Evolutionary conservation across 805 yeast species (phyloP).

Genomic region (Scheffersomyces coipomensis): DNA sequence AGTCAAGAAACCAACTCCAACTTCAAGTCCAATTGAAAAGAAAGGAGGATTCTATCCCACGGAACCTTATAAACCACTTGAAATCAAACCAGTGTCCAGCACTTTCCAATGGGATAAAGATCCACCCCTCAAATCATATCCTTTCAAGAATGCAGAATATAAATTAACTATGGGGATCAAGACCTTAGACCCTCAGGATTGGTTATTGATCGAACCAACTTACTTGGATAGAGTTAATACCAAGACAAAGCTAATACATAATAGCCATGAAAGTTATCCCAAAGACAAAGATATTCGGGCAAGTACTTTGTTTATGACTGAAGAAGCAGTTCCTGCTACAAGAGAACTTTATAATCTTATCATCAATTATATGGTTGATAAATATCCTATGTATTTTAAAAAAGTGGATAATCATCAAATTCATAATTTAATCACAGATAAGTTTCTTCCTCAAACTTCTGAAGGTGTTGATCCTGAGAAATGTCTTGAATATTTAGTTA

Average conservation of each 20-base stretch:
- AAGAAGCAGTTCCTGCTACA: conserved; percentile 33
- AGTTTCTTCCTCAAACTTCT: conserved; percentile 17
- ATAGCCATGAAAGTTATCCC: conserved; percentile 32
- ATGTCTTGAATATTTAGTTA: conserved; percentile 20
- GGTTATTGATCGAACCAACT: conserved; percentile 39
- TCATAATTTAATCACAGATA: conserved; percentile 25
- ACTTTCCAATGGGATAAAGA: conserved; percentile 25
- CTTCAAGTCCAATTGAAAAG: not conserved
- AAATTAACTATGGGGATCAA: conserved; percentile 63
- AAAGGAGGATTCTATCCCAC: not conserved
- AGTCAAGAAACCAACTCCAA: conserved; percentile 5
- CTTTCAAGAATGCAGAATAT: conserved; percentile 61
- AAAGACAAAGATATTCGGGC: conserved; percentile 20
- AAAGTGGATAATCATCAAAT: conserved; percentile 12
- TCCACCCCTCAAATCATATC: conserved; percentile 31
- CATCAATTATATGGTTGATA: conserved; percentile 30
- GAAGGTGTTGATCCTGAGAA: conserved; percentile 10
- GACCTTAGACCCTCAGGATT: conserved; percentile 34
- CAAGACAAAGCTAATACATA: conserved; percentile 26
- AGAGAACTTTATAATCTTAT: conserved; percentile 33
- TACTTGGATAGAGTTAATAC: conserved; percentile 24
- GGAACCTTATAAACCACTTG: conserved; percentile 5
- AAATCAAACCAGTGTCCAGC: conserved; percentile 15
- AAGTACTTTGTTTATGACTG: conserved; percentile 30
- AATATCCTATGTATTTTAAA: conserved; percentile 38